phyloP scores from a whole-genome alignment of 805 yeast species.

The Candida odintsovae region DNA sequence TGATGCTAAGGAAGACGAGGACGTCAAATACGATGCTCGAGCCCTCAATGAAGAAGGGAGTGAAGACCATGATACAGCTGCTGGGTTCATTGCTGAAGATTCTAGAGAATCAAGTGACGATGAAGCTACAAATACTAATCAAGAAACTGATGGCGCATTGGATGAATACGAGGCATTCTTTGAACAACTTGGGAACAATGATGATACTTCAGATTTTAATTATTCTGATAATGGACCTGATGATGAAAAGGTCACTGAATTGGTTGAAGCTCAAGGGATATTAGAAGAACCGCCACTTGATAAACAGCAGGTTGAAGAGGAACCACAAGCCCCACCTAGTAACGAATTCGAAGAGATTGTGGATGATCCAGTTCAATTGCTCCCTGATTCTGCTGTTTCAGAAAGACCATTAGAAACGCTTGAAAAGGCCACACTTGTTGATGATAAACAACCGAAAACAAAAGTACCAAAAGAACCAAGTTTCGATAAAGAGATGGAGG shows the following conservation, averaged over 20 bases:
- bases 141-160: conserved; percentile 5
- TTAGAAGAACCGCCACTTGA: neutral
- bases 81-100: neutral
- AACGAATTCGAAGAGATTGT: no score
- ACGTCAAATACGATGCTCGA: conserved; percentile 20
- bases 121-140: neutral
- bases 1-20: conserved; percentile 1
- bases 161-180: conserved; percentile 22
- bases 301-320: neutral
- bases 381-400: no score
- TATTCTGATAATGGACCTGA: neutral
- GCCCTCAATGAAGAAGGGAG: conserved; percentile 19
- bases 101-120: conserved; percentile 2
- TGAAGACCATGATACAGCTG: conserved; percentile 1
- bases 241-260: neutral
- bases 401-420: no score
- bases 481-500: conserved; percentile 8
- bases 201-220: neutral
- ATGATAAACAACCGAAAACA: neutral
- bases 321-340: no score
- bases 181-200: conserved; percentile 11
- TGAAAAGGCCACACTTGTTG: neutral
- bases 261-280: neutral
- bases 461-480: neutral
- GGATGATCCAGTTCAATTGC: no score